These are phyloP conservation scores for Leishmania aethiopica DNA, from an alignment of 208 protist genomes.

Conservation along the genomic window DNA sequence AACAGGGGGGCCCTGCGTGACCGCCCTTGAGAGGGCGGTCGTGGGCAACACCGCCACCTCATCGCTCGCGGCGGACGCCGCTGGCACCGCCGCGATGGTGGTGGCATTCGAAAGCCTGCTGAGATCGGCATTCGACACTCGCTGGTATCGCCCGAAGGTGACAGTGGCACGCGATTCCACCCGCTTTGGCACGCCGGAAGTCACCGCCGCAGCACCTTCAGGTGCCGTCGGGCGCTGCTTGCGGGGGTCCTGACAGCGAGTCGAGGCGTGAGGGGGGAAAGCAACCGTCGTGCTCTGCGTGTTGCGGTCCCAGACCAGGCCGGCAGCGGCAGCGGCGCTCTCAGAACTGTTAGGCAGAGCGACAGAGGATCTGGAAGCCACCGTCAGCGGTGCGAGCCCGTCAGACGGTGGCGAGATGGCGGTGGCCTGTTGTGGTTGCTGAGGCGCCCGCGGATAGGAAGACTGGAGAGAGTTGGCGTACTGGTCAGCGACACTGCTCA, in stretches of 20 bases:
- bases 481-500: constrained; percentile 19
- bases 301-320: neutral
- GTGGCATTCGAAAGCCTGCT: neutral
- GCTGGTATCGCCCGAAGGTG: constrained; percentile 13
- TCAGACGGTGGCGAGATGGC: neutral
- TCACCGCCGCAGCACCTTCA: neutral
- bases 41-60: neutral
- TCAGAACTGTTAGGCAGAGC: neutral
- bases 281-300: neutral
- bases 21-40: neutral
- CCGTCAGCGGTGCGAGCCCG: neutral
- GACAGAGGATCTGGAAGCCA: neutral
- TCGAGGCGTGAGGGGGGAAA: neutral
- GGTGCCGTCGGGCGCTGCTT: too few species aligned
- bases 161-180: constrained; percentile 8
- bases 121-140: constrained; percentile 11
- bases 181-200: constrained; percentile 7
- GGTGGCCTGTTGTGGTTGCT: neutral
- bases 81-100: neutral
- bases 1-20: constrained; percentile 7
- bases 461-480: constrained; percentile 32
- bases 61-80: neutral
- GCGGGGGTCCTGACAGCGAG: neutral
- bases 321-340: neutral
- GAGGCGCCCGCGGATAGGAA: constrained; percentile 18